These are phyloP conservation scores for Irpex sp. DNA, from an alignment of 1,284 basidiomycete genomes.

Conservation along the genomic window DNA sequence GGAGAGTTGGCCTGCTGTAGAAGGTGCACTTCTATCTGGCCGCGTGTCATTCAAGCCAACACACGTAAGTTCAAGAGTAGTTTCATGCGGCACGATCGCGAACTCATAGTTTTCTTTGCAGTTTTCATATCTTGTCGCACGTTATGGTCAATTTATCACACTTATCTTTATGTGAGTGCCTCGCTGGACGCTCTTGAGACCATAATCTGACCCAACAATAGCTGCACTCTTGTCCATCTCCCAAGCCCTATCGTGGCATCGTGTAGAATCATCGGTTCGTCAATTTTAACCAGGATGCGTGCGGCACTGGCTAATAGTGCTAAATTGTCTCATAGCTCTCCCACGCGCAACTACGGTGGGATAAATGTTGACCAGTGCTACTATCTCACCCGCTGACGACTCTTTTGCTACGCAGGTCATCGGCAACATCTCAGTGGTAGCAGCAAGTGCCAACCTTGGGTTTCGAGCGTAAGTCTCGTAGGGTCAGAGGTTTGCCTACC, in stretches of 20 bases:
- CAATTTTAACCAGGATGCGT: background rate
- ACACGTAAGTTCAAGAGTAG: background rate
- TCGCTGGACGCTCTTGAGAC: background rate
- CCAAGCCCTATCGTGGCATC: background rate
- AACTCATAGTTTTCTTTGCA: background rate
- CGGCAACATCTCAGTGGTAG: constrained; percentile 1
- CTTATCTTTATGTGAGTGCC: constrained; percentile 1
- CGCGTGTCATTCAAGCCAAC: background rate
- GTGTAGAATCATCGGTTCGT: background rate
- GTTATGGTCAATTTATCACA: constrained; percentile 3
- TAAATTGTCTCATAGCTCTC: background rate
- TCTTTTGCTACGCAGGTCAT: background rate
- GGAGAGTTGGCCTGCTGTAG: background rate
- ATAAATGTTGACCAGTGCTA: background rate
- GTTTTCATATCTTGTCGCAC: constrained; percentile 4
- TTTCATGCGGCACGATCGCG: background rate
- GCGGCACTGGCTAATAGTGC: background rate
- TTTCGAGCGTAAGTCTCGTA: constrained; percentile 6
- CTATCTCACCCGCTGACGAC: background rate
- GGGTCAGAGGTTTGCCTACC: background rate
- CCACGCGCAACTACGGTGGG: background rate
- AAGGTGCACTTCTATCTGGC: background rate
- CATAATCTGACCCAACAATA: background rate
- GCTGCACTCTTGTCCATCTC: background rate
- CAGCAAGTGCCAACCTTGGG: constrained; percentile 5